These are phyloP conservation scores for Brasenia schreberi DNA, from an alignment of 164 flowering plant genomes.

Conservation along the genomic window DNA sequence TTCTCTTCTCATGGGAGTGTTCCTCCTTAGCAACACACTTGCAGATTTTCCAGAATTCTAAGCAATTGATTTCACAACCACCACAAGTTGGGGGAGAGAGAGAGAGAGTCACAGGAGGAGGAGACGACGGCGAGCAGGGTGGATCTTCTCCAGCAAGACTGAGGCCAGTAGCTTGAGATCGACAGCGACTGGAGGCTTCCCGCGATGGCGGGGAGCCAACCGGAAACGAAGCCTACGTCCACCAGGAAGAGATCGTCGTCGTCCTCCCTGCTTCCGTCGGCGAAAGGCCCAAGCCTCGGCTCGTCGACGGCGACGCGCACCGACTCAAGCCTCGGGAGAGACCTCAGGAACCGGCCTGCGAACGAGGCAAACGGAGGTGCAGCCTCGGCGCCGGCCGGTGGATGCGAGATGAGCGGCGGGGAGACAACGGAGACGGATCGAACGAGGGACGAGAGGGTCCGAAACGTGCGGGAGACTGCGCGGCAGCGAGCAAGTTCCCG, in stretches of 20 bases:
- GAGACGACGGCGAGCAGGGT: slow-evolving; percentile 21
- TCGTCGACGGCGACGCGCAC: slow-evolving; percentile 27
- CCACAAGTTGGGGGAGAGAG: not conserved
- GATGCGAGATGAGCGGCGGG: slow-evolving; percentile 7
- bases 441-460: slow-evolving; percentile 20
- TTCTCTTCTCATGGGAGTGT: too few relatives aligned
- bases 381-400: not conserved
- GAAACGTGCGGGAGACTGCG: slow-evolving; percentile 22
- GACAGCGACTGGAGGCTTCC: slow-evolving; percentile 15
- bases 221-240: slow-evolving; percentile 20
- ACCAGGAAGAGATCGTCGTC: slow-evolving; percentile 35
- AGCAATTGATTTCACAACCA: too few relatives aligned
- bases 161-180: slow-evolving; percentile 36
- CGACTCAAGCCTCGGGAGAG: slow-evolving; percentile 7
- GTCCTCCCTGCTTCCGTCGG: slow-evolving; percentile 26
- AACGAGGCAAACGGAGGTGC: not conserved
- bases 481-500: slow-evolving; percentile 32
- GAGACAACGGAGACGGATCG: slow-evolving; percentile 14
- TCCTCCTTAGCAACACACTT: too few relatives aligned
- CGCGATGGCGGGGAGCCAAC: slow-evolving; percentile 25
- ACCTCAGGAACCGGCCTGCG: not conserved
- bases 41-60: too few relatives aligned
- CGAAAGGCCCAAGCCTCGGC: slow-evolving; percentile 8
- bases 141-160: slow-evolving; percentile 39
- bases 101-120: slow-evolving; percentile 21